Evolutionary conservation across 2,329 filamentous ascomycete species (phyloP).

Genomic region (Cladosporium cucumerinum): DNA sequence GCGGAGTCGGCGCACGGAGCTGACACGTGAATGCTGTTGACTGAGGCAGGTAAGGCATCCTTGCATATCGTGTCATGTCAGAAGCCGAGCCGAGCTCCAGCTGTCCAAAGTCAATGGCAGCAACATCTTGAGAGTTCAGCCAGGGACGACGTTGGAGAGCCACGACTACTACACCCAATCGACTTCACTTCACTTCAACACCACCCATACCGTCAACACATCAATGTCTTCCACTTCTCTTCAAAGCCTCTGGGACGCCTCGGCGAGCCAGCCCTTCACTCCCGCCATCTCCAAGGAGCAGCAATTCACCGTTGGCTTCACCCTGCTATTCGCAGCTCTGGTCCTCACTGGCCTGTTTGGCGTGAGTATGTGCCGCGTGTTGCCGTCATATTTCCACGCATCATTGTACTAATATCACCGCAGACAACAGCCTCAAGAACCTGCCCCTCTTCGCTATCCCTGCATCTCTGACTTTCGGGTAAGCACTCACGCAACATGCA

Average conservation of each 20-base stretch:
- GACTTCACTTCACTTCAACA: background rate
- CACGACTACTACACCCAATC: background rate
- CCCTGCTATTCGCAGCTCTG: conserved; percentile 67
- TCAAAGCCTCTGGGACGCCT: conserved; percentile 87
- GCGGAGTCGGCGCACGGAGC: conserved; percentile 7
- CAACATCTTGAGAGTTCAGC: background rate
- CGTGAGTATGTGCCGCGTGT: conserved; percentile 60
- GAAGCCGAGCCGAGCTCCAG: conserved; percentile 13
- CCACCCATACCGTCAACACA: background rate
- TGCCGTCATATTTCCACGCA: background rate
- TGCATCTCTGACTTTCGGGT: conserved; percentile 87
- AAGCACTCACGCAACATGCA: conserved; percentile 39
- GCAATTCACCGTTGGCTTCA: conserved; percentile 79
- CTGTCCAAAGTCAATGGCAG: conserved; percentile 13
- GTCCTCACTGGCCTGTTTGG: conserved; percentile 75
- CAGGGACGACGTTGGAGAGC: background rate
- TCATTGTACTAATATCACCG: conserved; percentile 22
- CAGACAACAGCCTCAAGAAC: conserved; percentile 78
- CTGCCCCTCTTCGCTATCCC: conserved; percentile 77
- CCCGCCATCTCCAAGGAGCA: conserved; percentile 75
- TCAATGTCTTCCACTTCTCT: conserved; percentile 73
- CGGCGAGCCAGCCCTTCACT: conserved; percentile 78
- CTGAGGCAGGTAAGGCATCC: background rate
- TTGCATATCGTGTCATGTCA: too few species aligned
- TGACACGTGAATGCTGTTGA: conserved; percentile 3